Evolutionary conservation across 1,284 basidiomycete species (phyloP).

Genomic region (Boletellus sp.): DNA sequence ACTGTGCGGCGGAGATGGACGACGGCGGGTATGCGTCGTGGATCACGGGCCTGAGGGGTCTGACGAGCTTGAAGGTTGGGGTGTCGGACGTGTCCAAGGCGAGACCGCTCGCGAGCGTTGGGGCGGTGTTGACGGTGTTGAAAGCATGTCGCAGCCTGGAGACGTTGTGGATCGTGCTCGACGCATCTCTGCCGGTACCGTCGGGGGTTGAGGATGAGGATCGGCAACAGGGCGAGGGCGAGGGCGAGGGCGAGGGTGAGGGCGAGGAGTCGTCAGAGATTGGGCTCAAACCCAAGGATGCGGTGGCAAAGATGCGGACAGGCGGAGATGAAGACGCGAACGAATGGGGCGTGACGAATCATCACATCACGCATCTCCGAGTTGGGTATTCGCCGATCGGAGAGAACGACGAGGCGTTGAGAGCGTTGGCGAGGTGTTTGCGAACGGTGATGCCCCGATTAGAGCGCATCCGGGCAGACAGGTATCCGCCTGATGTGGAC

Average conservation of each 20-base stretch:
- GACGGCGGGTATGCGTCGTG: slow-evolving; percentile 13
- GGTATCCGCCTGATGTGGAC: slow-evolving; percentile 12
- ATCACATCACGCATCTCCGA: slow-evolving; percentile 14
- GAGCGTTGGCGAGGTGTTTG: slow-evolving; percentile 14
- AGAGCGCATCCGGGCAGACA: slow-evolving; percentile 19
- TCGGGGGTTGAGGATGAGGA: background rate
- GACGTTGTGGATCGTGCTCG: slow-evolving; percentile 21
- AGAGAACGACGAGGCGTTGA: slow-evolving; percentile 8
- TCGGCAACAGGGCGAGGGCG: background rate
- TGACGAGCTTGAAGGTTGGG: slow-evolving; percentile 23
- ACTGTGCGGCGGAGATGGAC: slow-evolving; percentile 17
- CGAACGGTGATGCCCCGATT: slow-evolving; percentile 19
- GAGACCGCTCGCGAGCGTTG: slow-evolving; percentile 18
- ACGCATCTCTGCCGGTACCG: slow-evolving; percentile 14
- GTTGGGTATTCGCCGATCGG: slow-evolving; percentile 23
- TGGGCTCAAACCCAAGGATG: background rate
- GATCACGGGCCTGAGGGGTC: slow-evolving; percentile 14
- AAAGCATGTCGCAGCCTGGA: slow-evolving; percentile 17
- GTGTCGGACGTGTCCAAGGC: slow-evolving; percentile 23
- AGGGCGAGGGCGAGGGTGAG: too few relatives aligned
- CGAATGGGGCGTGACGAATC: slow-evolving; percentile 21
- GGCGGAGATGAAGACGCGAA: background rate
- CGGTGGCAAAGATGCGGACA: background rate
- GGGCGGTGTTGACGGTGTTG: slow-evolving; percentile 21
- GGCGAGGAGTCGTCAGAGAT: too few relatives aligned